Percentiles rank a stretch among this genome's conserved stretches.
phyloP scores from a whole-genome alignment of 1,284 basidiomycete genomes.

The Coniferiporia weirii region DNA sequence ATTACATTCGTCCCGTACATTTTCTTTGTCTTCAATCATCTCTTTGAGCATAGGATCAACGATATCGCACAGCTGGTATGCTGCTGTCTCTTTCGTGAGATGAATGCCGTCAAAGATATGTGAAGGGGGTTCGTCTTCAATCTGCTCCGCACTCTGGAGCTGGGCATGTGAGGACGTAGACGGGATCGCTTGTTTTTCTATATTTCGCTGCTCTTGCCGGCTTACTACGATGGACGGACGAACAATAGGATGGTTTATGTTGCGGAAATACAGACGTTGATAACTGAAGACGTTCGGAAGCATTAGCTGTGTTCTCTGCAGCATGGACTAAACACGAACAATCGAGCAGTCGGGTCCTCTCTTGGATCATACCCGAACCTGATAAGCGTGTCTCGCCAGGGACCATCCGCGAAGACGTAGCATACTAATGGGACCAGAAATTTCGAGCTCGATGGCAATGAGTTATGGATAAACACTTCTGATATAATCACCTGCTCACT shows the following conservation, averaged over 20 bases:
- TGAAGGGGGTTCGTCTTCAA: conserved; percentile 34
- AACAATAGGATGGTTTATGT: conserved; percentile 71
- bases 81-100: conserved; percentile 76
- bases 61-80: conserved; percentile 93
- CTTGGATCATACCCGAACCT: conserved; percentile 89
- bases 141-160: neutral
- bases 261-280: conserved; percentile 81
- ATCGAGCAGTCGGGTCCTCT: conserved; percentile 59
- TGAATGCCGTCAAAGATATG: conserved; percentile 89
- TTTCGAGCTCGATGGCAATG: conserved; percentile 52
- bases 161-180: neutral
- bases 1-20: conserved; percentile 63
- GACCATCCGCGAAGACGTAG: conserved; percentile 91
- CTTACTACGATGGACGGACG: conserved; percentile 64
- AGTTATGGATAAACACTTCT: neutral
- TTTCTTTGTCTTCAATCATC: conserved; percentile 72
- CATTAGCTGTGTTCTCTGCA: conserved; percentile 8
- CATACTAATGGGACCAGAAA: conserved; percentile 62
- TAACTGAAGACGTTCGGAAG: conserved; percentile 44
- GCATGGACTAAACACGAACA: conserved; percentile 42
- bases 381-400: conserved; percentile 88
- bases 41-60: conserved; percentile 73
- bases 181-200: conserved; percentile 13
- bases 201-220: conserved; percentile 54
- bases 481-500: conserved; percentile 41